Conservation (phyloP, 2,329 filamentous ascomycete species). For the Cercospora sp. region DNA sequence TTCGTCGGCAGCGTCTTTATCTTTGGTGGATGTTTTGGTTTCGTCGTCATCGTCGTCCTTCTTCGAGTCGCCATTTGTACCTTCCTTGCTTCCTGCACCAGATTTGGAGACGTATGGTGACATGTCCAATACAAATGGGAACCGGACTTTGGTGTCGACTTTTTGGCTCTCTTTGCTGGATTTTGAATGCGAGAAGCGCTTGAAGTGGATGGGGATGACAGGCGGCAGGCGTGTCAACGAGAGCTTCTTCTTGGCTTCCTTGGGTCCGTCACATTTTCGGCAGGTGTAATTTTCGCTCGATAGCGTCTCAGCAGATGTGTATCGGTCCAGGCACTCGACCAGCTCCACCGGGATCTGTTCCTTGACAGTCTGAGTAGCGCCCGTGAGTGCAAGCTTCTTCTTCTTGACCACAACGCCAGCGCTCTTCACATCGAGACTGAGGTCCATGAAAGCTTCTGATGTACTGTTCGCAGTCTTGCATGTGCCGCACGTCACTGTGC, state of each 20-base stretch:
- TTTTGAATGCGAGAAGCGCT: constrained; percentile 50
- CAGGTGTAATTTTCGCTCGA: constrained; percentile 79
- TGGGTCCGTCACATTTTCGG: constrained; percentile 69
- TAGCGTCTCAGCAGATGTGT: constrained; percentile 77
- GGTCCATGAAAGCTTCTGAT: constrained; percentile 85
- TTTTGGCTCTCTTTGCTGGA: constrained; percentile 76
- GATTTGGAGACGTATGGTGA: constrained; percentile 69
- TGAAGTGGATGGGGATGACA: constrained; percentile 87
- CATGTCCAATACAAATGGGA: constrained; percentile 86
- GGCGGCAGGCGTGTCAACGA: constrained; percentile 83
- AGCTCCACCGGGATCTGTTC: constrained; percentile 43
- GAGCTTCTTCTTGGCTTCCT: constrained; percentile 80
- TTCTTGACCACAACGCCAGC: constrained; percentile 60
- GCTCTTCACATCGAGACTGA: constrained; percentile 82
- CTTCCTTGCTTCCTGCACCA: constrained; percentile 16
- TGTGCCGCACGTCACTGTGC: constrained; percentile 84
- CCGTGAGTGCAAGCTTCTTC: constrained; percentile 51
- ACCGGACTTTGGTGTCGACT: constrained; percentile 81
- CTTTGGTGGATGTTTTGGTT: constrained; percentile 18
- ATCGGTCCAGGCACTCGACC: constrained; percentile 74
- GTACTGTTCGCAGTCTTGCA: constrained; percentile 81
- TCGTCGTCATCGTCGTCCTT: constrained; percentile 24
- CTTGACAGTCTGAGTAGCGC: constrained; percentile 39
- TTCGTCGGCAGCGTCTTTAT: constrained; percentile 14
- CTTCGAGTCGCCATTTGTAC: constrained; percentile 43